Evolutionary conservation across 352 stramenopile genomes (phyloP), one percentile per base, ranked within the genome.

Genomic region (Globisporangium spiculum): DNA sequence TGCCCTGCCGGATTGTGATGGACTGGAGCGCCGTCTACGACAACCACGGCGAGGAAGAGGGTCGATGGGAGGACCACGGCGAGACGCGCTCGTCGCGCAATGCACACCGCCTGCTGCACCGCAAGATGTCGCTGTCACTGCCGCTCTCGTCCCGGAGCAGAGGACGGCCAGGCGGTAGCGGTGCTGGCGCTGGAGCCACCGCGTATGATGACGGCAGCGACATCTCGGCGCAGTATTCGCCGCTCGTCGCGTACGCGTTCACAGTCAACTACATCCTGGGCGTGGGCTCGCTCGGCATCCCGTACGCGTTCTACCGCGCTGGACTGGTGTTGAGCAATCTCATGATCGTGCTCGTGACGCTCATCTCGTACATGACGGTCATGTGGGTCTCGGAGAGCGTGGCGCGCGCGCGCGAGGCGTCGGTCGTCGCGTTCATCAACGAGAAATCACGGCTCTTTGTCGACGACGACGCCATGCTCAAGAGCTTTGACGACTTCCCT

Each of bases 211-310:
- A 44, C 24, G 55, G 55, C 26, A 10, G 36, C 41, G 54, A 63
- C 26, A 34, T 58, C 26, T 24, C 54, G 9, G 22, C 63, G 46
- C 75, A 81, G 65, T 96, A 96, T 72, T 88, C 83, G 62, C 81
- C 86, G 8, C 60, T 89, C 12, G 84, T 94, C 27, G 81, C 91
- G 34, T 97, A 97, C 71, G 86, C 83, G 44, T 96, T 97, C 71
- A 96, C 91, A 8, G 91, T 97, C 58, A 97, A 97, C 75, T 97
- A 97, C 76, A 97, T 97, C 67, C 76, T 97, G 16, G 91, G 91
- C 50, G 91, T 97, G 12, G 90, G 91, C n/a, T 96, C 89, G 26
- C 74, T 97, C 18, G 90, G 90, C 48, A 93, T 97, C 48, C 90
- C 91, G 2, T 97, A 90, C 72, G 89, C 89, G 2, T 96, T 97